A percentile compares a stretch with the other conserved stretches of the same genome.
Evolutionary conservation across 2,329 filamentous ascomycete species (phyloP).

Genomic region (Claviceps lovelessii): DNA sequence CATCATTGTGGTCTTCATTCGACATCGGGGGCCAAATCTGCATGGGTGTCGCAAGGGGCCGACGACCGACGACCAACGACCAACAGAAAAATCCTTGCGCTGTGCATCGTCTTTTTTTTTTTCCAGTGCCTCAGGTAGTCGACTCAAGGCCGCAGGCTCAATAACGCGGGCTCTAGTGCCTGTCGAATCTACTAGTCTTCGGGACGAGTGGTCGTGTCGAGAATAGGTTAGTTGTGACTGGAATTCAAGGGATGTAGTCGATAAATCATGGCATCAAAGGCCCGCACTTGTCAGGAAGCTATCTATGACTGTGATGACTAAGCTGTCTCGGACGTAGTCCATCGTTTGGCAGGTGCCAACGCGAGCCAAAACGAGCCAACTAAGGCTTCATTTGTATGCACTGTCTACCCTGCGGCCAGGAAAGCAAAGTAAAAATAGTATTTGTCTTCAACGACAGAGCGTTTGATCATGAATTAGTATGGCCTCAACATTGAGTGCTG

Average conservation of each 20-base stretch:
- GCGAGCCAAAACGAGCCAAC: too few relatives aligned
- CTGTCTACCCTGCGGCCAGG: neutral
- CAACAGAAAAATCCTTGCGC: neutral
- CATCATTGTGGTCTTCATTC: neutral
- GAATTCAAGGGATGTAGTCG: slow-evolving; percentile 6
- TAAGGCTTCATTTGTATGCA: too few relatives aligned
- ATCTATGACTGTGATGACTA: neutral
- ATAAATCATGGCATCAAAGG: neutral
- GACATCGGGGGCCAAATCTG: neutral
- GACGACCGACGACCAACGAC: neutral
- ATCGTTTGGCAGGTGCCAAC: neutral
- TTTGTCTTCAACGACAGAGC: neutral
- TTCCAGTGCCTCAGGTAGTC: too few relatives aligned
- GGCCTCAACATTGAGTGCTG: neutral
- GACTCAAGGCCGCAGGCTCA: neutral
- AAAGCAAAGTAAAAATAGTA: neutral
- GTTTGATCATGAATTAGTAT: neutral
- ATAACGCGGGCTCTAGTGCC: neutral
- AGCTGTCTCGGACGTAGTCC: neutral
- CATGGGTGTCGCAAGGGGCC: neutral
- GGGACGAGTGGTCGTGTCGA: neutral
- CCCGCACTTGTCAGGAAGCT: neutral
- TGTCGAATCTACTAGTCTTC: neutral
- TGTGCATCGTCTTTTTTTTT: neutral
- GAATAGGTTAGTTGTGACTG: neutral